Conservation (phyloP, 306 rosid species). For the Vigna hirtella region DNA sequence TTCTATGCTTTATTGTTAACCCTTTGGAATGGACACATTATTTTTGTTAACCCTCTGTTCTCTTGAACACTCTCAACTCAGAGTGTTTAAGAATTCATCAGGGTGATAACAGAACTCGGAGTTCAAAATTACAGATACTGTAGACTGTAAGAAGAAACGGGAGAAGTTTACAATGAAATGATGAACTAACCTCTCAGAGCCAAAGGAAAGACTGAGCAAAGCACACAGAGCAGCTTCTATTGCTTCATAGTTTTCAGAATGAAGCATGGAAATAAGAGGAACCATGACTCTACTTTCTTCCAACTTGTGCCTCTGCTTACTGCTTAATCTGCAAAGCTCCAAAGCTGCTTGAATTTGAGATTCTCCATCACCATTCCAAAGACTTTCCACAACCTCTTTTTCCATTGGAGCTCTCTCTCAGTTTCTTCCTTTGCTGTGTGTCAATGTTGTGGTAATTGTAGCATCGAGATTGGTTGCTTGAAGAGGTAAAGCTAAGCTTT, state of each 20-base stretch:
- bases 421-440: slow-evolving; percentile 18
- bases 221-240: slow-evolving; percentile 76
- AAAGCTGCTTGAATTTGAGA: slow-evolving; percentile 69
- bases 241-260: slow-evolving; percentile 60
- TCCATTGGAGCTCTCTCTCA: slow-evolving; percentile 59
- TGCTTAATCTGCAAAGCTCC: slow-evolving; percentile 56
- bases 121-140: not conserved
- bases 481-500: slow-evolving; percentile 66
- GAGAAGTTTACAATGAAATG: slow-evolving; percentile 11
- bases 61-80: slow-evolving; percentile 15
- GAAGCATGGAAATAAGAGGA: slow-evolving; percentile 80
- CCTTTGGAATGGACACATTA: not conserved
- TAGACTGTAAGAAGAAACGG: not conserved
- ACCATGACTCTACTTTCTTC: slow-evolving; percentile 62
- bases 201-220: slow-evolving; percentile 78
- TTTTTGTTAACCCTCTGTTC: slow-evolving; percentile 18
- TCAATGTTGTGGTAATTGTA: slow-evolving; percentile 41
- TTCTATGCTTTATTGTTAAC: slow-evolving; percentile 19
- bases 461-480: slow-evolving; percentile 73
- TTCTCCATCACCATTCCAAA: slow-evolving; percentile 58
- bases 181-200: slow-evolving; percentile 81
- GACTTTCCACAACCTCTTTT: slow-evolving; percentile 57
- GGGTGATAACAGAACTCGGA: not conserved
- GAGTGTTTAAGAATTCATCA: not conserved
- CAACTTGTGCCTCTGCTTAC: slow-evolving; percentile 66